Evolutionary conservation across 192 early-diverging fungal genomes (phyloP).

Genomic region (Backusella tarrabulga): DNA sequence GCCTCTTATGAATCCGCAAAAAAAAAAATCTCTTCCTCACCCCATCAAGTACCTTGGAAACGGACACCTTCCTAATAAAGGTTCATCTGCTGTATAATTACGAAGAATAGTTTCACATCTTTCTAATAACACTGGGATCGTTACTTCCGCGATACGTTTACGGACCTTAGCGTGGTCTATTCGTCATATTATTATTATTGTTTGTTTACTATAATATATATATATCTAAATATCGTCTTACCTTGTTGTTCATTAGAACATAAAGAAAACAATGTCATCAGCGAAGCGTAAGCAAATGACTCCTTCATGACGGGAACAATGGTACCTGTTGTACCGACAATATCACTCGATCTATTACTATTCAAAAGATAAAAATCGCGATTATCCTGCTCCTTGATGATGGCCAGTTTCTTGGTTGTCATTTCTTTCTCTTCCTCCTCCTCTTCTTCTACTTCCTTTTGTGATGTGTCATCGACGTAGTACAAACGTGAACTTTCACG

Average conservation of each 20-base stretch:
- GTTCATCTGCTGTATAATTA: slow-evolving; percentile 63
- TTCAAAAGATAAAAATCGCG: background rate
- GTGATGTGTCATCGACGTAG: slow-evolving; percentile 23
- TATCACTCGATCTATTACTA: slow-evolving; percentile 28
- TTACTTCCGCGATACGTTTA: slow-evolving; percentile 58
- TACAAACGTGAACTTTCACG: slow-evolving; percentile 51
- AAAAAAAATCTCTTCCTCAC: slow-evolving; percentile 22
- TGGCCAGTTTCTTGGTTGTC: background rate
- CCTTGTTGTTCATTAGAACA: slow-evolving; percentile 50
- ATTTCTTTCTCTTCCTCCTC: slow-evolving; percentile 13
- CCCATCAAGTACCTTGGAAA: slow-evolving; percentile 60
- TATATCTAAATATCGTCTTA: slow-evolving; percentile 9
- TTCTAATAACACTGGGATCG: slow-evolving; percentile 61
- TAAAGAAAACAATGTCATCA: slow-evolving; percentile 64
- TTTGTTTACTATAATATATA: background rate
- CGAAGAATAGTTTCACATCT: slow-evolving; percentile 57
- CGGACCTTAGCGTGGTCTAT: slow-evolving; percentile 45
- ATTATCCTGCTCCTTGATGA: background rate
- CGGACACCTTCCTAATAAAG: slow-evolving; percentile 64
- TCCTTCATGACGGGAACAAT: slow-evolving; percentile 65
- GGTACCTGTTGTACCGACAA: slow-evolving; percentile 47
- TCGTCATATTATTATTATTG: background rate
- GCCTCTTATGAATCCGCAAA: background rate
- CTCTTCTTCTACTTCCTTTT: background rate
- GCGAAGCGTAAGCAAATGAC: slow-evolving; percentile 62